A percentile compares a stretch with the other conserved stretches of the same genome.
Evolutionary conservation across 106 monocot species (phyloP).

Genomic region (Apostasia shenzhenica): DNA sequence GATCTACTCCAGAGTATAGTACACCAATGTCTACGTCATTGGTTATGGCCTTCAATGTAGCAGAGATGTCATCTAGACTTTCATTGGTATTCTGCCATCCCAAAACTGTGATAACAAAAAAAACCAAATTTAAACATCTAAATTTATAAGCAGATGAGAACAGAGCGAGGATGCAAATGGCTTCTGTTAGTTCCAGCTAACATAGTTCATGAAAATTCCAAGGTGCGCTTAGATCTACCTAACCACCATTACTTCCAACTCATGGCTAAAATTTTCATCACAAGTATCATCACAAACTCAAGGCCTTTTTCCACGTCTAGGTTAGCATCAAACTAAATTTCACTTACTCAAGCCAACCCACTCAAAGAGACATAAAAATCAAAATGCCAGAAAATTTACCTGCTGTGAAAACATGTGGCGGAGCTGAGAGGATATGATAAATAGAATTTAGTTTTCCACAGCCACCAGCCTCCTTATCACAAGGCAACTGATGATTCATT

Average conservation of each 20-base stretch:
- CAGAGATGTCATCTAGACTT: conserved; percentile 78
- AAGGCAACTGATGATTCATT: conserved; percentile 75
- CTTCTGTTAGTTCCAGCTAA: neutral
- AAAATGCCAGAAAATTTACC: conserved; percentile 28
- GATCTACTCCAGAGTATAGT: conserved; percentile 59
- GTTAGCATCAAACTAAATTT: neutral
- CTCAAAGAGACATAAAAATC: neutral
- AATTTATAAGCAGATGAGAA: neutral
- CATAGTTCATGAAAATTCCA: neutral
- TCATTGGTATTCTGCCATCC: conserved; percentile 89
- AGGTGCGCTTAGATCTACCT: neutral
- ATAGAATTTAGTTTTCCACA: conserved; percentile 79
- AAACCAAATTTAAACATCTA: neutral
- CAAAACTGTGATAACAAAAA: conserved; percentile 57
- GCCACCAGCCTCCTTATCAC: conserved; percentile 73
- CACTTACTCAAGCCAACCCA: no score
- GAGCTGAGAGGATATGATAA: conserved; percentile 57
- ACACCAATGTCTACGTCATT: conserved; percentile 68
- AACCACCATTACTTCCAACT: neutral
- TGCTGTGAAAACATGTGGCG: conserved; percentile 79
- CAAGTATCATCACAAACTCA: no score
- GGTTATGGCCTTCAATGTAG: conserved; percentile 73
- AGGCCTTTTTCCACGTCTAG: no score
- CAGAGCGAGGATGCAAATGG: neutral
- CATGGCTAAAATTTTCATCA: no score